phyloP scores from a whole-genome alignment of 352 stramenopile genomes.

The Phytophthora sp. region DNA sequence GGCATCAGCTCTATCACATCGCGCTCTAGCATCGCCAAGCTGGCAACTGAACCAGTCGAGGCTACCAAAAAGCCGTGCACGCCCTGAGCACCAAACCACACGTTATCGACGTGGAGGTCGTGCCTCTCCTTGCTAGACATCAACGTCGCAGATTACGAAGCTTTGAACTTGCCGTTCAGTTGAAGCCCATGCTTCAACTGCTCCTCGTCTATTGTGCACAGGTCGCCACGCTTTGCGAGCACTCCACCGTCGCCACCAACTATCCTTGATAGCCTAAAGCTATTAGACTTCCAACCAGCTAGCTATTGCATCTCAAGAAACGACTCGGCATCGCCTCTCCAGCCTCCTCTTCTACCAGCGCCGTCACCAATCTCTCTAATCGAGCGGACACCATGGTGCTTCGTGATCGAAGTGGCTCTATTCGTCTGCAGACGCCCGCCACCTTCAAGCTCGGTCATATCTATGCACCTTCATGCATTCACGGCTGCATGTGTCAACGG shows the following conservation, averaged over 20 bases:
- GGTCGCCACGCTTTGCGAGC: neutral
- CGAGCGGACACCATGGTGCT: neutral
- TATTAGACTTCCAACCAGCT: too few species aligned
- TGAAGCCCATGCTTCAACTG: constrained; percentile 15
- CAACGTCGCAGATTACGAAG: constrained; percentile 10
- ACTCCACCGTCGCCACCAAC: neutral
- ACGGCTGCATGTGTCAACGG: constrained; percentile 12
- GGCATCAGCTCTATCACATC: too few species aligned
- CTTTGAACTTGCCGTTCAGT: constrained; percentile 9
- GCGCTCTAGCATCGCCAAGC: too few species aligned
- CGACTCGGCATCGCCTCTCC: neutral
- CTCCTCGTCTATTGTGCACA: constrained; percentile 1
- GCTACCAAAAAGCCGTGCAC: too few species aligned
- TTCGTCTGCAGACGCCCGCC: constrained; percentile 19
- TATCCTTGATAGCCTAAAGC: too few species aligned
- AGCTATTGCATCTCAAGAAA: too few species aligned
- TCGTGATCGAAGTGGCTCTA: constrained; percentile 18
- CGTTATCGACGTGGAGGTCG: neutral
- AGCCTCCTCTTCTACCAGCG: neutral
- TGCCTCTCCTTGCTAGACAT: neutral
- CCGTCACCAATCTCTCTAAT: constrained; percentile 6
- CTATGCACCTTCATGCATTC: constrained; percentile 31
- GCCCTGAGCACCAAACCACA: too few species aligned
- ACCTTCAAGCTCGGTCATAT: constrained; percentile 30
- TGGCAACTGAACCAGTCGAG: too few species aligned